Conservation (phyloP, 345 rosid genomes). For the Dipteronia sinensis region DNA sequence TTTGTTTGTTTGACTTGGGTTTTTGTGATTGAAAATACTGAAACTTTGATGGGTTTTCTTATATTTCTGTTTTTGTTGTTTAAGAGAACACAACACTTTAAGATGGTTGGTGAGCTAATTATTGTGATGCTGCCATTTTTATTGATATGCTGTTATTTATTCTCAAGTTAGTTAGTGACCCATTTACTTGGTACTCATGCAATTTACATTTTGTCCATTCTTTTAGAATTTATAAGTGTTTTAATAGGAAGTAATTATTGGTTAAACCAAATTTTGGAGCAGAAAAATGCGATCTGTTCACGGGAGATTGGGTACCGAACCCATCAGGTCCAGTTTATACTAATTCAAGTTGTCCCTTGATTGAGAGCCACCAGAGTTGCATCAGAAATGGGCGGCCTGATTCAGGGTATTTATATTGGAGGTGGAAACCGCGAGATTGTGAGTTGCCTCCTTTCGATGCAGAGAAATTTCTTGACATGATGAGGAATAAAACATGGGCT, state of each 20-base stretch:
- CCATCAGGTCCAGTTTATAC: slow-evolving; percentile 80
- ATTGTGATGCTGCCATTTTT: not conserved
- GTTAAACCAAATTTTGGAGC: slow-evolving; percentile 35
- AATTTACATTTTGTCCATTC: slow-evolving; percentile 3
- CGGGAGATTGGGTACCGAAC: slow-evolving; percentile 83
- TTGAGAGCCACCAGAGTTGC: slow-evolving; percentile 89
- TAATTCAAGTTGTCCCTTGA: slow-evolving; percentile 58
- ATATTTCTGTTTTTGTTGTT: no score
- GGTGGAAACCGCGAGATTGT: slow-evolving; percentile 83
- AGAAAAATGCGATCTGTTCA: slow-evolving; percentile 72
- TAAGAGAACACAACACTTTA: not conserved
- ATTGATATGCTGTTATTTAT: not conserved
- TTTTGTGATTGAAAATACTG: slow-evolving; percentile 8
- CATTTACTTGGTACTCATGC: not conserved
- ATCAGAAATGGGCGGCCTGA: slow-evolving; percentile 90
- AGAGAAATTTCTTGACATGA: slow-evolving; percentile 59
- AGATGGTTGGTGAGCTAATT: slow-evolving; percentile 12
- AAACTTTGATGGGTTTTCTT: slow-evolving; percentile 13
- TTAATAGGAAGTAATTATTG: slow-evolving; percentile 6
- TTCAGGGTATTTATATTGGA: slow-evolving; percentile 78
- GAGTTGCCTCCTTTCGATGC: slow-evolving; percentile 72
- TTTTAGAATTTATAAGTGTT: not conserved
- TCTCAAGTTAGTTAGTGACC: not conserved
- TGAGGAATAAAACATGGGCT: slow-evolving; percentile 85
- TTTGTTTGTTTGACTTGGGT: slow-evolving; percentile 1